A percentile compares a stretch with the other conserved stretches of the same genome.
phyloP scores from a whole-genome alignment of 306 rosid species.

The Mucuna pruriens region DNA sequence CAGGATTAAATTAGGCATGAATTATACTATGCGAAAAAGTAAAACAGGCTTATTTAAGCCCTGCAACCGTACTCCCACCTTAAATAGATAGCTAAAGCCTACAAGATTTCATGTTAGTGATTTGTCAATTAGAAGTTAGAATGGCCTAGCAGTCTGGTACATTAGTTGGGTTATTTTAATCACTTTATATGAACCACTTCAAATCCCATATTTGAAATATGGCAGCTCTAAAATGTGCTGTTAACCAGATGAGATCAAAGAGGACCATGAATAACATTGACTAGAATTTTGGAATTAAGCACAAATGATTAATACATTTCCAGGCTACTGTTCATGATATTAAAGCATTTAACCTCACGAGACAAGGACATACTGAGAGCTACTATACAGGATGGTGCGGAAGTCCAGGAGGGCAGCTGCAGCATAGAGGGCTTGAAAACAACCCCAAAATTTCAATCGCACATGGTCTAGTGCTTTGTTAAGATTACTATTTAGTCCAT shows the following conservation, averaged over 20 bases:
- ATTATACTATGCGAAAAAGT: not conserved
- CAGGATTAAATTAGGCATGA: not conserved
- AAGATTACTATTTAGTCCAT: not conserved
- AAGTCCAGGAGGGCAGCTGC: slow-evolving; percentile 10
- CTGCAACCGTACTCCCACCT: not conserved
- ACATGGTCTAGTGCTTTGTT: not conserved
- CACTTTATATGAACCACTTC: not conserved
- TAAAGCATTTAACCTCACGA: not conserved
- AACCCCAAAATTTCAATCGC: not conserved
- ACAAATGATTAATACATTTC: not conserved
- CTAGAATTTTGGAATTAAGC: not conserved
- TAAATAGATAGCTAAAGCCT: not conserved
- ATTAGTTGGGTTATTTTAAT: not conserved
- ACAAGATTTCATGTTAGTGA: not conserved
- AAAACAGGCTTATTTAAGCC: slow-evolving; percentile 4
- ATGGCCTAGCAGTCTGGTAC: not conserved
- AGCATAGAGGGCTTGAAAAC: not conserved
- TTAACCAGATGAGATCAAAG: not conserved
- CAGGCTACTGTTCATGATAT: not conserved
- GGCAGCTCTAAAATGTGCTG: not conserved
- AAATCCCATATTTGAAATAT: slow-evolving; percentile 5
- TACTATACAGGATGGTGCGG: not conserved
- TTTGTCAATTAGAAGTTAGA: not conserved
- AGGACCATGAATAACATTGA: not conserved
- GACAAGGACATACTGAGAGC: not conserved